Evolutionary conservation across 2,329 filamentous ascomycete genomes (phyloP).

Genomic region (Fusarium irregulare): DNA sequence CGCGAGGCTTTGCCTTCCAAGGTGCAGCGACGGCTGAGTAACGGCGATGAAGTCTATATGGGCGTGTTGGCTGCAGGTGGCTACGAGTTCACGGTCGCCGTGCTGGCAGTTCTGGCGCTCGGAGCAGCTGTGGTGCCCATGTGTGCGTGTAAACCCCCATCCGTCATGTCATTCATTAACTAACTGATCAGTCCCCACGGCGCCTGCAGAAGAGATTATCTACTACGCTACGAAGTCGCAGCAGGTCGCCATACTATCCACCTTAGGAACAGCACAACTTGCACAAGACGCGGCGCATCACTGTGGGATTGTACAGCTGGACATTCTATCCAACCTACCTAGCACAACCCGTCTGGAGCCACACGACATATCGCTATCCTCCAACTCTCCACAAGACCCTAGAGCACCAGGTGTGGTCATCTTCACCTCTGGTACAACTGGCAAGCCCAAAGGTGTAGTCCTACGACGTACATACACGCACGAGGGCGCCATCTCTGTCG

Average conservation of each 20-base stretch:
- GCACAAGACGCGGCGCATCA: background rate
- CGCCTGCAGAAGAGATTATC: background rate
- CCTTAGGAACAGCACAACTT: background rate
- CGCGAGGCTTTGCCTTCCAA: background rate
- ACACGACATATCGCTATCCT: background rate
- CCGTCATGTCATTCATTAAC: background rate
- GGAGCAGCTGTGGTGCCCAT: background rate
- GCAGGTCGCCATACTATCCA: background rate
- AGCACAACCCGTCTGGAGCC: background rate
- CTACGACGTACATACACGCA: background rate
- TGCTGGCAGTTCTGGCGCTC: background rate
- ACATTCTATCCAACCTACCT: background rate
- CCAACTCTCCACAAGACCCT: background rate
- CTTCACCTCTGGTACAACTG: background rate
- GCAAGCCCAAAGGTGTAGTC: background rate
- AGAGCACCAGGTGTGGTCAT: background rate
- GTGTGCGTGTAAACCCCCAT: background rate
- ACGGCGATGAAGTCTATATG: background rate
- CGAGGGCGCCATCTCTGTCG: background rate
- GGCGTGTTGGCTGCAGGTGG: background rate
- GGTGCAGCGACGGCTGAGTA: background rate
- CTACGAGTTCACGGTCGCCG: background rate
- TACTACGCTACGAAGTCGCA: background rate
- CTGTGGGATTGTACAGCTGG: background rate
- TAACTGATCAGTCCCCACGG: background rate